Base-by-base conservation (phyloP, 2,329 filamentous ascomycete genomes). In the Xylariaceae sp. region DNA sequence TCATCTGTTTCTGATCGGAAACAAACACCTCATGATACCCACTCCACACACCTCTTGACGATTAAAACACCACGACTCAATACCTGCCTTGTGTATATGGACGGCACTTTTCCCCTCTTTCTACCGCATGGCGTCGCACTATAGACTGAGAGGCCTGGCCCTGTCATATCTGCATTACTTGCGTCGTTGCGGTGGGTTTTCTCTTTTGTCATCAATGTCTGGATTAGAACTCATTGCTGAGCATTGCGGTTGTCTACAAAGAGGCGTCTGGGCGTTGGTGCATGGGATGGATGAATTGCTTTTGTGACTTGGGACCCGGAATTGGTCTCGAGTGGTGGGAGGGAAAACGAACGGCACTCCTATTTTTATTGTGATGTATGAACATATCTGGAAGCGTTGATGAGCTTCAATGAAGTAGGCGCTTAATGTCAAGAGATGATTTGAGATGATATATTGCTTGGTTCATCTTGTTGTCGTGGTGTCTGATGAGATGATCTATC, bases 71-170 rank as follows among this genome's bases (percentile, higher is more conserved):
- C 4, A 18, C 36, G 10, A 19, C 28, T 39, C 36, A 10, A n/a
- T 16, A 44, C 34, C 50, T 36, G 31, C 41, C 48, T 38, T 45
- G 13, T 56, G 47, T 56, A 56, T 54, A 50, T 52, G 51, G 46
- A 49, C 18, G 44, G 39, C 10, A 16, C 42, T 51, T 19, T 16
- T 38, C 33, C 7, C 14, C 44, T 40, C 40, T 42, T 19, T 46
- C 13, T 9, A 38, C 18, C 33, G 18, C 41, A 34, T 51, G 53
- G 50, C 46, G 56, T 58, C 51, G 42, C 46, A 55, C 44, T 38
- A 53, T 55, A 58, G 55, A 58, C 38, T 38, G 49, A 56, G 48
- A 55, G 54, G 47, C 47, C 46, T 53, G 53, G 36, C 13, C 53
- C 39, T 49, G 51, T 50, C 48, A 36, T 45, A 42, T 31, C 40